Evolutionary conservation across 2,329 filamentous ascomycete genomes (phyloP), one percentile per base, ranked within the genome.

Genomic region (Aspergillus jensenii): DNA sequence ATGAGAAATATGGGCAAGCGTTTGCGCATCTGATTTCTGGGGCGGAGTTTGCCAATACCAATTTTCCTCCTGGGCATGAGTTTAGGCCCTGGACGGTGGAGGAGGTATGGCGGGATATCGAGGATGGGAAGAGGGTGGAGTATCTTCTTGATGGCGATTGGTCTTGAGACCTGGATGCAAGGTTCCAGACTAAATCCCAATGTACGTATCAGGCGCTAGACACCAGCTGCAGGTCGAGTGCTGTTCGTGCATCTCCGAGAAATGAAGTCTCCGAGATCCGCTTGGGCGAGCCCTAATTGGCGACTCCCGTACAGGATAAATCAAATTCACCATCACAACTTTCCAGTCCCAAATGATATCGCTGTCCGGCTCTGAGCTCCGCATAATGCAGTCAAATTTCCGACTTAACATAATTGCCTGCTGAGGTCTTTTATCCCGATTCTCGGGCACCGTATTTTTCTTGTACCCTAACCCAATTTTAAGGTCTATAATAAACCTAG

Each of bases 81-180:
- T 78, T 75, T 41, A 66, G 73, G 62, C 67, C 74, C 1, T 79
- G 76, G 76, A 76, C 69, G 41, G 76, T 78, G 19, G 71, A 78
- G 58, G 68, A 76, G 59, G 69, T 79, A 12, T 75, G 76, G 67
- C 69, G 72, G 21, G 72, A 74, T 47, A 75, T 74, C 70, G 62
- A 70, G 56, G 67, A 62, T 14, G 74, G 74, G 6, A 71, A 61
- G 43, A 45, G 48, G 6, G 40, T 64, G 11, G 60, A 55, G 19
- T 37, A 49, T 44, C 23, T 58, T 4, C 25, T 60, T 40, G 59
- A 64, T 35, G 60, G 62, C 1, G 59, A 64, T 40, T 64, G 60
- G 62, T 44, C 40, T 17, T 53, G 33, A 39, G 9, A 11, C 9
- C 27, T 31, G 27, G 0, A 11, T 31, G 8, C 27, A 31, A 31